These are phyloP conservation scores for Medicago truncatula DNA, from an alignment of 306 rosid species.

Conservation along the genomic window DNA sequence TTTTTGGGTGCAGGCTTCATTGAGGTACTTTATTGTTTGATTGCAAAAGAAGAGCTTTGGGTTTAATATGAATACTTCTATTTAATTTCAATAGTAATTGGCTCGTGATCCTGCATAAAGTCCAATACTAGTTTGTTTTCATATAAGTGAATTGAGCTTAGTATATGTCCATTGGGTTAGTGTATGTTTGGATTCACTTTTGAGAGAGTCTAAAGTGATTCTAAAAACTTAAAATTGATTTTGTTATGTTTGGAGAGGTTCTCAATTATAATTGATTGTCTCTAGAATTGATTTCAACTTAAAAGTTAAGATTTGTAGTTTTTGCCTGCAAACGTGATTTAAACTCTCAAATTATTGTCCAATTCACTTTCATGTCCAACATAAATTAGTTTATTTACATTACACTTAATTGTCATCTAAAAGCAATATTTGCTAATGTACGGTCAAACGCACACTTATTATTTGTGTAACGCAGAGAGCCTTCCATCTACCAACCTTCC, in stretches of 20 bases:
- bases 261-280: not conserved
- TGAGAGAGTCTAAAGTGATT: not conserved
- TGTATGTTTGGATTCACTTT: not conserved
- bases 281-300: not conserved
- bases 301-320: no score
- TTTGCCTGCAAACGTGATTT: no score
- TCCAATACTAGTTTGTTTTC: slow-evolving; percentile 2
- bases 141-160: slow-evolving; percentile 20
- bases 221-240: not conserved
- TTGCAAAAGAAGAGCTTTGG: slow-evolving; percentile 29
- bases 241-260: not conserved
- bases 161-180: slow-evolving; percentile 3
- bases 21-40: slow-evolving; percentile 62
- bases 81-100: slow-evolving; percentile 8
- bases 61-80: slow-evolving; percentile 9
- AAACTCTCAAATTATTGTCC: not conserved
- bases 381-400: not conserved
- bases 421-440: not conserved
- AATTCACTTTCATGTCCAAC: not conserved
- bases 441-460: not conserved
- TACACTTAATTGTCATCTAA: not conserved
- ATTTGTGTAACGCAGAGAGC: slow-evolving; percentile 18
- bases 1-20: slow-evolving; percentile 80
- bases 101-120: slow-evolving; percentile 33
- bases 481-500: slow-evolving; percentile 26